Evolutionary conservation across 257 asterid genomes (phyloP), one percentile per base, ranked within the genome.

Genomic region (Fraxinus quadrangulata): DNA sequence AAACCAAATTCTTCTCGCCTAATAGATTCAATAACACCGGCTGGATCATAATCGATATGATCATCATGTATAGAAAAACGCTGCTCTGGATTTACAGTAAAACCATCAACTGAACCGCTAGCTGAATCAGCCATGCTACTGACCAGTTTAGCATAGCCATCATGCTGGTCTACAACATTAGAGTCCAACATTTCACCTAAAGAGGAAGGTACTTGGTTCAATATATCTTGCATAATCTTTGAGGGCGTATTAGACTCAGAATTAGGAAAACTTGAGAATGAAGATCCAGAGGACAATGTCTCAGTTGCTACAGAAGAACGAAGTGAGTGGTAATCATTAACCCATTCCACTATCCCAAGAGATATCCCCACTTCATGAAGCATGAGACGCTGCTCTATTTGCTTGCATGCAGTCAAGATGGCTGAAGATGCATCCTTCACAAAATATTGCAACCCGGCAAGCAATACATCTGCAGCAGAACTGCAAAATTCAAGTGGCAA

Each of bases 351-450:
- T 74, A 96, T 66, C 77, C 98, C 98, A 78, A 96, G 96, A 79
- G 91, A 85, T 79, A 93, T 75, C 51, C 99, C 99, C 71, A 93
- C 93, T 79, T 91, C 93, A 86, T 96, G 99, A 84, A 96, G 96
- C 85, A 92, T 88, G 82, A 93, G 78, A 74, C 96, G 93, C 71
- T 93, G 88, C 80, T 88, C 88, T 71, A 82, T 81, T 73, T 73
- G 78, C 77, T 87, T 87, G 82, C 99, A 93, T 84, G 86, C 95
- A 47, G 76, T 77, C 86, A 96, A 87, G 75, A 96, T 90, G 83
- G 88, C 89, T 67, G 83, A 87, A 79, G 91, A 91, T 86, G 85
- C 96, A 78, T 92, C 93, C 84, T 84, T 92, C 71, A 87, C 87
- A 89, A 88, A 83, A 72, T 84, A 70, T 77, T 88, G 97, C 84